These are phyloP conservation scores for Chloranthus sessilifolius DNA, from an alignment of 164 flowering plant species.

Conservation along the genomic window DNA sequence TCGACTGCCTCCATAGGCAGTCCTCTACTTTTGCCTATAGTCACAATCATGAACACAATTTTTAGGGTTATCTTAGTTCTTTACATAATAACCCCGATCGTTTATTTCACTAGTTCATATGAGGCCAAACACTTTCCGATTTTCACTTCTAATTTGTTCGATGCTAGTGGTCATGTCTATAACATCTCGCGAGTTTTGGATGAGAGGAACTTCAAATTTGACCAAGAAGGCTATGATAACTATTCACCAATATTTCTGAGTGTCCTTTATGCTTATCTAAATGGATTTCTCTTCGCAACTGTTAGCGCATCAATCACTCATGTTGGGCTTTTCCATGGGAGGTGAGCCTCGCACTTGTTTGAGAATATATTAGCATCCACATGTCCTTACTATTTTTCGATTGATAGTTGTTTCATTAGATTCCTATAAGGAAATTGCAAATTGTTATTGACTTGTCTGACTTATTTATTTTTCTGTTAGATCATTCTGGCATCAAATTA, in stretches of 20 bases:
- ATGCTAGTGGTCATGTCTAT: not conserved
- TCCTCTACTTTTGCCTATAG: not conserved
- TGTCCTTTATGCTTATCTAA: not conserved
- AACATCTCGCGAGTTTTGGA: not conserved
- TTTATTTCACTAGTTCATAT: not conserved
- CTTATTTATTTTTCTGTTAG: not conserved
- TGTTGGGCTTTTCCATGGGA: not conserved
- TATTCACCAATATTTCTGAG: not conserved
- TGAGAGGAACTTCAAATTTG: not conserved
- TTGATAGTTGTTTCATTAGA: too few species aligned
- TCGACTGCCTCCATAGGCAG: not conserved
- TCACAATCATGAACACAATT: not conserved
- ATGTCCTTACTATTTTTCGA: too few species aligned
- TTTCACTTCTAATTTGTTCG: not conserved
- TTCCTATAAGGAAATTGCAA: too few species aligned
- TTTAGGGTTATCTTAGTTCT: not conserved
- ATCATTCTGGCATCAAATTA: not conserved
- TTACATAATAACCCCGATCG: not conserved
- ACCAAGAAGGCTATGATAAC: not conserved
- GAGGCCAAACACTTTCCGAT: not conserved
- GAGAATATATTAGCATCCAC: too few species aligned
- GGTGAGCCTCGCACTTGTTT: too few species aligned
- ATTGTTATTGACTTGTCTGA: not conserved
- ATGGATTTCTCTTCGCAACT: conserved; percentile 1
- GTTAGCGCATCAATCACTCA: not conserved